These are phyloP conservation scores for Dipodascus geniculatus DNA, from an alignment of 805 yeast genomes.

Conservation along the genomic window DNA sequence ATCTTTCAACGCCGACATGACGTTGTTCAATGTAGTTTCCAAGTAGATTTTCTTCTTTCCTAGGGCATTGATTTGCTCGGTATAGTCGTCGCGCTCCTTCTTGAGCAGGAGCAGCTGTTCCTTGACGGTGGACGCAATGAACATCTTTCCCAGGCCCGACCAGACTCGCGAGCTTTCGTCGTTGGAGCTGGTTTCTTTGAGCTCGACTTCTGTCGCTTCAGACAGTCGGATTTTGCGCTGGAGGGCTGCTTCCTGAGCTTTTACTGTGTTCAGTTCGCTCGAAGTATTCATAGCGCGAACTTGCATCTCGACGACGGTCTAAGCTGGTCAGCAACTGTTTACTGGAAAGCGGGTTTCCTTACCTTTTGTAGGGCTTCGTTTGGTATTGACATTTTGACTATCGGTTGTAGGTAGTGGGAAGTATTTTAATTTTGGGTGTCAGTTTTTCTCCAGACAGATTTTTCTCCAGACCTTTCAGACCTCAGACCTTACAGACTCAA, in stretches of 20 bases:
- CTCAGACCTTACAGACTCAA: no score
- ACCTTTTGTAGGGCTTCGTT: slow-evolving; percentile 36
- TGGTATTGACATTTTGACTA: slow-evolving; percentile 32
- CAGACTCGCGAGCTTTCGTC: slow-evolving; percentile 47
- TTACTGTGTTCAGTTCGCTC: slow-evolving; percentile 46
- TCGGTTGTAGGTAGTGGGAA: no score
- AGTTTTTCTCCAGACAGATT: no score
- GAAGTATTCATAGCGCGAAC: slow-evolving; percentile 47
- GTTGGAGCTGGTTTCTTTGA: slow-evolving; percentile 27
- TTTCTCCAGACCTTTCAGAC: no score
- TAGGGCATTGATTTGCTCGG: slow-evolving; percentile 50
- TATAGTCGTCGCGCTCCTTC: slow-evolving; percentile 39
- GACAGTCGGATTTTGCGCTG: slow-evolving; percentile 41
- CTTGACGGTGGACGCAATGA: slow-evolving; percentile 29
- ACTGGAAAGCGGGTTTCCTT: background rate
- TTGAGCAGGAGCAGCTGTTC: slow-evolving; percentile 39
- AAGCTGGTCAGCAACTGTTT: background rate
- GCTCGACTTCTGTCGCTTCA: slow-evolving; percentile 44
- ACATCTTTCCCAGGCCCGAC: slow-evolving; percentile 76
- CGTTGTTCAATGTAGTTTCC: slow-evolving; percentile 66
- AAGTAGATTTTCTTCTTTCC: slow-evolving; percentile 60
- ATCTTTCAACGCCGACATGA: slow-evolving; percentile 50
- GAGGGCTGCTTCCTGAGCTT: slow-evolving; percentile 38
- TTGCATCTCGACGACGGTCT: slow-evolving; percentile 43
- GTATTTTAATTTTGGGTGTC: no score